Conservation (phyloP, 2,329 filamentous ascomycete species). For the Xenosphaeropsis pyriputrescens region DNA sequence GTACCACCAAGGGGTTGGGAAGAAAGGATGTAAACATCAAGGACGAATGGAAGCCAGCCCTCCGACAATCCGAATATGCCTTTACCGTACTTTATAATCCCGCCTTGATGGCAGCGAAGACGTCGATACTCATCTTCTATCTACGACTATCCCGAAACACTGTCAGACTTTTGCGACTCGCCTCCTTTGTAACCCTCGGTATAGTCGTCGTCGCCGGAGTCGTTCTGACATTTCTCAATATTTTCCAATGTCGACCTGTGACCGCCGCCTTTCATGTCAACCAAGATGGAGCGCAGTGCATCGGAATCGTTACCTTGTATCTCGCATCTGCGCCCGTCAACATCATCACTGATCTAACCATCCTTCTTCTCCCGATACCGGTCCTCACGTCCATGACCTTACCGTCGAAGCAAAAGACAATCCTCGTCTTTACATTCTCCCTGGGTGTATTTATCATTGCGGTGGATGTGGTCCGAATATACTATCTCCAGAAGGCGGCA, state of each 20-base stretch:
- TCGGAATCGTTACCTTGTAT: conserved; percentile 41
- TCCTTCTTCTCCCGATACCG: conserved; percentile 73
- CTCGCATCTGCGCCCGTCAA: conserved; percentile 72
- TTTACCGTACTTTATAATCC: conserved; percentile 58
- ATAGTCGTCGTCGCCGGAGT: conserved; percentile 66
- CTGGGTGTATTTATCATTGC: conserved; percentile 74
- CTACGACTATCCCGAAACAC: conserved; percentile 63
- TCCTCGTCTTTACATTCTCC: conserved; percentile 71
- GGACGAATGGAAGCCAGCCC: conserved; percentile 24
- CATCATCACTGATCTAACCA: conserved; percentile 75
- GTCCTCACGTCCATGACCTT: conserved; percentile 72
- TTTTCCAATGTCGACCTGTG: conserved; percentile 69
- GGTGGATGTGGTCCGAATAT: conserved; percentile 76
- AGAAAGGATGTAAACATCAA: conserved; percentile 45
- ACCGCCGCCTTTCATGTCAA: conserved; percentile 23
- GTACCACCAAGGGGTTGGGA: conserved; percentile 47
- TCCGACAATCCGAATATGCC: conserved; percentile 44
- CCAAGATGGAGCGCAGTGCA: conserved; percentile 2
- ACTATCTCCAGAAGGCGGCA: conserved; percentile 55
- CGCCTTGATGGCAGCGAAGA: conserved; percentile 76
- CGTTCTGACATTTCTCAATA: conserved; percentile 68
- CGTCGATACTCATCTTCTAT: conserved; percentile 78
- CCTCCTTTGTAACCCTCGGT: conserved; percentile 60
- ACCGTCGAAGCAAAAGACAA: conserved; percentile 71
- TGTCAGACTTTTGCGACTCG: conserved; percentile 59